Base-by-base conservation (phyloP, 306 rosid genomes). In the Vigna trinervia region DNA sequence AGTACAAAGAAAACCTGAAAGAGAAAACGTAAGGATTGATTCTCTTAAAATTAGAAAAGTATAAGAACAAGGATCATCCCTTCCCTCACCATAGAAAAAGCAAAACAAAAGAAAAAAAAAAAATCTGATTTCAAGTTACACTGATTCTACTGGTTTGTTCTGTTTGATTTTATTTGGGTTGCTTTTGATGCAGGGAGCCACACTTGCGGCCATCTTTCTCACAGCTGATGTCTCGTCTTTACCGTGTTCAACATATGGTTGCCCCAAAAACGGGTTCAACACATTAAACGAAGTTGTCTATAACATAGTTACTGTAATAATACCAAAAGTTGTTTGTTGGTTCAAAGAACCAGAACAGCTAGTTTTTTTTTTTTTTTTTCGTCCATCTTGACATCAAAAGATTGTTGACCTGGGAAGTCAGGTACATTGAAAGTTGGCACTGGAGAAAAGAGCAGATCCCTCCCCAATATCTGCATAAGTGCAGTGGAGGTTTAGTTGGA, bases 161-260 rank as follows among this genome's bases (percentile, higher is more conserved):
- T 69, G 36, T 62, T 78, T 74, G 13, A 54, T 73, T 23, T 57
- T 41, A 70, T 26, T 28, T 47, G 50, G 56, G 23, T 74, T 86
- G 85, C 43, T 82, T 82, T 26, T 76, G 57, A 81, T 84, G 78
- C 91, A 96, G 99, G 87, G 98, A 96, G 69, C 89, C 98, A 57
- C 92, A 96, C 60, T 72, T 91, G 91, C 90, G 99, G 74, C 99
- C 99, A 9, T 92, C 99, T 23, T 96, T 96, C 86, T 61, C 97
- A 22, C 90, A 93, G 84, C 90, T 92, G 77, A 89, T 92, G 90
- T 71, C 84, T 58, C 96, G 89, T 43, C 87, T 92, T 74, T 86
- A 86, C 73, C 82, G 59, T 60, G 94, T 91, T 77, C 85, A 87
- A 64, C 89, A 82, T 57, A 85, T 88, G 77, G 58, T 83, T 83